Base-by-base conservation (phyloP, 2,329 filamentous ascomycete species). In the Paraphaeosphaeria minitans region DNA sequence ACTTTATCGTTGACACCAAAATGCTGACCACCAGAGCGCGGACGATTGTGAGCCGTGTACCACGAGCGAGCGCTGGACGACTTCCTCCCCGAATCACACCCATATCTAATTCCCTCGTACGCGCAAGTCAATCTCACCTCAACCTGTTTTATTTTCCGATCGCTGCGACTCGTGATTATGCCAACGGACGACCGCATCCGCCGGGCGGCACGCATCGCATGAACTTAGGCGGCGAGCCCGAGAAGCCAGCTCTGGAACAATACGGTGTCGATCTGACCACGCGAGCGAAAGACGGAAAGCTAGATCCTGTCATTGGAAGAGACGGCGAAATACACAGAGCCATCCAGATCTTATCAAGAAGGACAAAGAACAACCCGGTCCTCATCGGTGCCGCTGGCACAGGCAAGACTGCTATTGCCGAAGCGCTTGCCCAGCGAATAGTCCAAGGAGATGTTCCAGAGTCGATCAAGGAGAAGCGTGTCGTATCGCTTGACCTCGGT, bases 281-380 rank as follows among this genome's bases (percentile, higher is more conserved):
- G 13, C 87, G 86, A 69, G 95, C 95, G 21, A 91, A 85, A 74
- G 89, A 90, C 50, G 95, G 95, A 42, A 97, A 97, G 74, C 84
- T 99, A 3, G 95, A 99, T 72, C 95, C 95, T 0, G 94, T 98
- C 14, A 98, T 99, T 71, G 95, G 95, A 21, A 85, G 95, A 75
- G 93, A 97, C 69, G 83, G 86, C 5, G 95, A 97, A 75, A 97
- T 98, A 53, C 92, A 97, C 72, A 85, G 95, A 51, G 97, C 93
- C 0, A 97, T 98, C 59, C 95, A 98, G 72, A 90, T 99, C 12
- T 80, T 99, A 1, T 97, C 93, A 16, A 84, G 95, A 63, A 84
- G 95, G 60, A 98, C 95, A 8, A 98, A 98, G 78, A 98, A 97
- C 69, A 96, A 96, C 66, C 94, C 94, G 0, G 93, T 97, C 0